Percentiles rank a stretch among this genome's conserved stretches.
These are phyloP conservation scores for Penicilliopsis zonata DNA, from an alignment of 495 filamentous ascomycete genomes.

Conservation along the genomic window DNA sequence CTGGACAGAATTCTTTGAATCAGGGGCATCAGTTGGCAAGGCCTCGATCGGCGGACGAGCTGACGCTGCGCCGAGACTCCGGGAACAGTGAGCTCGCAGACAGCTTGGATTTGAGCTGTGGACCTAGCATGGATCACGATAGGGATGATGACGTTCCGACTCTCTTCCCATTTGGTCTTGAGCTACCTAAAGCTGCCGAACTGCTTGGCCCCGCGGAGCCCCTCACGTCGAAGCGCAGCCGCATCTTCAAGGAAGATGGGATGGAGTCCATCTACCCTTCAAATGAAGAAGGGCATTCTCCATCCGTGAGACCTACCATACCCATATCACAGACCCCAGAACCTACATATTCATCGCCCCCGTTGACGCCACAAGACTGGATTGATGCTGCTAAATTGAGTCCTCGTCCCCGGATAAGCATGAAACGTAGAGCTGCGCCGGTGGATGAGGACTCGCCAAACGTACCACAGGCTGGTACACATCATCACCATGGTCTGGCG, in stretches of 20 bases:
- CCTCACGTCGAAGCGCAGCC: conserved; percentile 11
- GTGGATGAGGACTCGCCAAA: too few relatives aligned
- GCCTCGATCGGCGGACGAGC: conserved; percentile 23
- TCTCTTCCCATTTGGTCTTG: conserved; percentile 21
- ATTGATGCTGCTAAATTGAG: conserved; percentile 25
- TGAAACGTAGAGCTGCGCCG: too few relatives aligned
- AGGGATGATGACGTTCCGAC: conserved; percentile 13
- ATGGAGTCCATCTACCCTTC: conserved; percentile 5
- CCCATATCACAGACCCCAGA: conserved; percentile 2
- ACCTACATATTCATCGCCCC: conserved; percentile 13
- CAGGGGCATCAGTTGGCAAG: conserved; percentile 14
- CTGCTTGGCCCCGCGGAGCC: conserved; percentile 16
- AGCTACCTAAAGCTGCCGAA: conserved; percentile 15
- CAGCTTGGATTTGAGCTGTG: conserved; percentile 20
- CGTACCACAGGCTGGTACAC: too few relatives aligned
- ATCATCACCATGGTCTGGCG: too few relatives aligned
- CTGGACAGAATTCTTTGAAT: conserved; percentile 5
- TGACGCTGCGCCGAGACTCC: conserved; percentile 18
- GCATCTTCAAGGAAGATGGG: conserved; percentile 11
- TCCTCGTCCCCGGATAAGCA: conserved; percentile 11
- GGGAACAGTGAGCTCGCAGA: conserved; percentile 15
- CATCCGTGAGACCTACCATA: conserved; percentile 6
- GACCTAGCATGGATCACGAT: conserved; percentile 6
- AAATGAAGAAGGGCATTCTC: conserved; percentile 8
- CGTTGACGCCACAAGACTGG: conserved; percentile 32